phyloP scores from a whole-genome alignment of 2,329 filamentous ascomycete species.

The Aspergillus calidoustus region DNA sequence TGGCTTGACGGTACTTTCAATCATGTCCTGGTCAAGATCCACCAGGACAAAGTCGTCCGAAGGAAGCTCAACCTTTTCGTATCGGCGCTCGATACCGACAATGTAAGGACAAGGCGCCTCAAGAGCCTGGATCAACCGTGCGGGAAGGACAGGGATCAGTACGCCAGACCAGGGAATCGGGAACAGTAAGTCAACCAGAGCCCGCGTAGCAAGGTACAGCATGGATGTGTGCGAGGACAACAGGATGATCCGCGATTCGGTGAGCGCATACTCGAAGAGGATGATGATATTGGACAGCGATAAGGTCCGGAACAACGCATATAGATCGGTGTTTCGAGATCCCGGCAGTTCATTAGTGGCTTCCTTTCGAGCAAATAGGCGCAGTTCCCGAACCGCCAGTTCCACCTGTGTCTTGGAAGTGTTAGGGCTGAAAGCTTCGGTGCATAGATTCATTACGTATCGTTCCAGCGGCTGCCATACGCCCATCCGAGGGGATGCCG shows the following conservation, averaged over 20 bases:
- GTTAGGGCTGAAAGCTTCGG: constrained; percentile 88
- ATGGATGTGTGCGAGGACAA: constrained; percentile 95
- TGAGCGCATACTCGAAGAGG: constrained; percentile 88
- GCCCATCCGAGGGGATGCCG: constrained; percentile 87
- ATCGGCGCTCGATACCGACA: constrained; percentile 90
- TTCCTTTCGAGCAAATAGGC: constrained; percentile 90
- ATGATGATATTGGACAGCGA: constrained; percentile 91
- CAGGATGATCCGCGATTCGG: constrained; percentile 94
- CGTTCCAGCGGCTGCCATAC: constrained; percentile 96
- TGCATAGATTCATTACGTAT: constrained; percentile 96
- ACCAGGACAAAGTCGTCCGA: constrained; percentile 96
- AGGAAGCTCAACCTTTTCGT: constrained; percentile 68
- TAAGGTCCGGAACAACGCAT: constrained; percentile 86
- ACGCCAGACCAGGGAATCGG: constrained; percentile 92
- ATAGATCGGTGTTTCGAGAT: constrained; percentile 87
- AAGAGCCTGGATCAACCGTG: constrained; percentile 83
- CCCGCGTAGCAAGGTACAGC: constrained; percentile 89
- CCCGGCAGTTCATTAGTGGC: constrained; percentile 91
- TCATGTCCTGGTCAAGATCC: constrained; percentile 87
- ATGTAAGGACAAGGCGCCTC: constrained; percentile 97
- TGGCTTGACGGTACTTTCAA: constrained; percentile 82
- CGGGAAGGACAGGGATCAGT: constrained; percentile 88
- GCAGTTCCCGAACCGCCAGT: constrained; percentile 83
- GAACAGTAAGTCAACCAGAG: constrained; percentile 83
- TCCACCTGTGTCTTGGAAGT: constrained; percentile 96